Evolutionary conservation across 805 yeast genomes (phyloP), one percentile per base, ranked within the genome.

Genomic region (Schwanniomyces polymorphus): DNA sequence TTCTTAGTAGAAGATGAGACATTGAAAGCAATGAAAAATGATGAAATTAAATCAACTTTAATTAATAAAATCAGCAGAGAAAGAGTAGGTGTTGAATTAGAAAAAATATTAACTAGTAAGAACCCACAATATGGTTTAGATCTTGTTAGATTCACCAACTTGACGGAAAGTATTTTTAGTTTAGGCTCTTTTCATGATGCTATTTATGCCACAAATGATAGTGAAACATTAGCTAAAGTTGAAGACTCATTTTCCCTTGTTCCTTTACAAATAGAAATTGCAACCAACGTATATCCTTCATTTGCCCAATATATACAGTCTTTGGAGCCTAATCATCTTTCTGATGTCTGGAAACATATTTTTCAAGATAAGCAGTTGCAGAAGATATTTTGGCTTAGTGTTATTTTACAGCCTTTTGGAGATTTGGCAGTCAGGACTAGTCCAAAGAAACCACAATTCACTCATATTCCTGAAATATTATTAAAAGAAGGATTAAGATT

Each of bases 51-150:
- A 52, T 51, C 60, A 0, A 84, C 88, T 1, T 74, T 94, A 41
- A 64, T 75, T 16, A 74, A 78, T 26, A 94, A 94, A 58, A 91
- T 94, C 42, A 88, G 96, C 47, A 76, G 94, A 44, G 99, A 94
- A 64, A 76, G 99, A 52, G 82, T 94, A 14, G 97, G 97, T 2
- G 83, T 81, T 5, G 99, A 94, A 60, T 64, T 91, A 42, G 84
- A 78, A 39, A 94, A 94, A 64, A 86, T 86, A 34, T 68, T 92
- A n/a, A 65, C 66, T n/a, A 81, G 91, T 6, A 59, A 68, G 7
- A 75, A 84, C 55, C 88, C 91, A 0, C 64, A 74, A 0, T 75
- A 80, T 50, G 97, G 94, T 0, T 65, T 91, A 47, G 64, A 73
- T 18, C 63, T 87, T 49, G 72, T 91, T 33, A 76, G 76, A 41